These are phyloP conservation scores for Phlyctochytrium bullatum DNA, from an alignment of 192 early-diverging fungal species.

Conservation along the genomic window DNA sequence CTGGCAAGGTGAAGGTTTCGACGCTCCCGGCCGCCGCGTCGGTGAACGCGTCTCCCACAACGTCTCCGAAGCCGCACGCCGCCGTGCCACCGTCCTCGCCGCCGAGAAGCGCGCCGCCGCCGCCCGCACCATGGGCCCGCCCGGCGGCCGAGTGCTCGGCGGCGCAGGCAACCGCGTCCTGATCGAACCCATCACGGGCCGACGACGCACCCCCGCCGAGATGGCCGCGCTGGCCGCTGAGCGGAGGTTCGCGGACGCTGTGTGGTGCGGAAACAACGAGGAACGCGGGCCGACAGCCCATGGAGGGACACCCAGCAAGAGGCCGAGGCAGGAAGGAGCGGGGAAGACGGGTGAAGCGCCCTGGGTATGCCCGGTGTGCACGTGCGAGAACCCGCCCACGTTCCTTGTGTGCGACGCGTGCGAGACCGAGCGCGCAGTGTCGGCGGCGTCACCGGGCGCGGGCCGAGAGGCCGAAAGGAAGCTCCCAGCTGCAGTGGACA, in stretches of 20 bases:
- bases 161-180: constrained; percentile 15
- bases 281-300: too few species aligned
- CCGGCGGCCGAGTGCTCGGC: constrained; percentile 49
- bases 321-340: not conserved
- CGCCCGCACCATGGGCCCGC: constrained; percentile 54
- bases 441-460: not conserved
- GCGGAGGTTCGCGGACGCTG: constrained; percentile 51
- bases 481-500: too few species aligned
- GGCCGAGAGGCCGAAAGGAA: too few species aligned
- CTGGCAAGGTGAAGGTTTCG: constrained; percentile 60
- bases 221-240: constrained; percentile 72
- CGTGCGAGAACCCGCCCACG: not conserved
- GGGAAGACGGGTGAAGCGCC: not conserved
- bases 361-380: not conserved
- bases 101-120: constrained; percentile 50
- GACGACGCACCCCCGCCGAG: constrained; percentile 48
- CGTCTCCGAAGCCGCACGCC: constrained; percentile 30
- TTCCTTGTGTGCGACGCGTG: not conserved
- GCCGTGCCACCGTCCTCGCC: constrained; percentile 46
- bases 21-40: constrained; percentile 44
- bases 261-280: constrained; percentile 68
- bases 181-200: constrained; percentile 7
- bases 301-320: not conserved
- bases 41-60: constrained; percentile 41
- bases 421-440: not conserved